Evolutionary conservation across 2,329 filamentous ascomycete species (phyloP).

Genomic region (Fusarium nodosum): DNA sequence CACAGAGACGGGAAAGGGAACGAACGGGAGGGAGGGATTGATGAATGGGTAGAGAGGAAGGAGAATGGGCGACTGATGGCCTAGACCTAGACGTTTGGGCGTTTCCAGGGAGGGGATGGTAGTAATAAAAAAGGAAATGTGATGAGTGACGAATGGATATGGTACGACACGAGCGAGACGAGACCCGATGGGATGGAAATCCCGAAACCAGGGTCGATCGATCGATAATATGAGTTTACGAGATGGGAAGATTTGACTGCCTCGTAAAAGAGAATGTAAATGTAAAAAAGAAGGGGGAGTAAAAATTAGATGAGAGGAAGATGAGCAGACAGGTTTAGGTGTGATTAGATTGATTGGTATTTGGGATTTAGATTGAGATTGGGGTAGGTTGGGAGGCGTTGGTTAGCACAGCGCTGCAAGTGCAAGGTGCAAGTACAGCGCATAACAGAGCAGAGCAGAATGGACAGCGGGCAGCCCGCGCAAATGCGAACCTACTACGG

Average conservation of each 20-base stretch:
- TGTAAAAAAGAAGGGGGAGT: conserved; percentile 10
- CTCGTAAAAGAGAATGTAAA: conserved; percentile 8
- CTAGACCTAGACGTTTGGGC: conserved; percentile 10
- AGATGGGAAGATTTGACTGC: conserved; percentile 4
- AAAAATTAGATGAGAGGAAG: conserved; percentile 17
- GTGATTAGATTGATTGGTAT: conserved; percentile 13
- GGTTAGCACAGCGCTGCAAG: conserved; percentile 38
- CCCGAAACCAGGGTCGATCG: conserved; percentile 39
- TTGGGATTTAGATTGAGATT: conserved; percentile 24
- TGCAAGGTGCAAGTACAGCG: neutral
- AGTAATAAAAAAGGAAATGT: conserved; percentile 48
- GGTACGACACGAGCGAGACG: conserved; percentile 15
- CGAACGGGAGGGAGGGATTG: conserved; percentile 31
- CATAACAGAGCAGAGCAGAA: neutral
- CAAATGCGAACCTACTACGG: conserved; percentile 1
- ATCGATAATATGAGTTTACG: conserved; percentile 26
- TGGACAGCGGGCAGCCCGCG: conserved; percentile 6
- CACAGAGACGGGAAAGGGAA: conserved; percentile 25
- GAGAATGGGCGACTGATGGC: conserved; percentile 48
- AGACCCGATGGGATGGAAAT: conserved; percentile 26
- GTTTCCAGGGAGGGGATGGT: conserved; percentile 47
- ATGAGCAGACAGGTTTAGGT: conserved; percentile 36
- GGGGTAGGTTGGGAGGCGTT: conserved; percentile 40
- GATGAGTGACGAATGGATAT: conserved; percentile 13
- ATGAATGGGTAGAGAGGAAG: conserved; percentile 38